Base-by-base conservation (phyloP, 2,329 filamentous ascomycete species). In the Fusarium armeniacum region DNA sequence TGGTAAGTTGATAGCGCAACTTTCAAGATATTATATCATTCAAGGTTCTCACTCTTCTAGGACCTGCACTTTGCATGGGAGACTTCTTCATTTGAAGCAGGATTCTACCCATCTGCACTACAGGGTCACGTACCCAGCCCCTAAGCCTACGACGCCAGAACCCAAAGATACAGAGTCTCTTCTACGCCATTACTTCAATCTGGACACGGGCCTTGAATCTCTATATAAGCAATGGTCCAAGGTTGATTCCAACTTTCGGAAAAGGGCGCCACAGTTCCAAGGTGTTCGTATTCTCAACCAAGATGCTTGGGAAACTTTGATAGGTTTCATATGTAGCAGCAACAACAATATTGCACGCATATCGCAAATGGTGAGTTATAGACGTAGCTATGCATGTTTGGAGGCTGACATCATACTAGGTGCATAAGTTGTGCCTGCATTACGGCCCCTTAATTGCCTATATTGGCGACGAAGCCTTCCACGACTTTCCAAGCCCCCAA, bases 311-410 rank as follows among this genome's bases (percentile, higher is more conserved):
- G 96, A 99, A 80, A 90, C 96, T 1, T 84, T 99, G 24, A 84
- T 99, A 26, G 91, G 92, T 59, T 99, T 99, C 80, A 99, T 99
- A 69, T 99, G 96, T 85, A 98, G 94, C 80, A 97, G 94, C 81
- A 99, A 99, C 81, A 99, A 99, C 82, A 98, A 99, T 78, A 99
- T 99, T 65, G 87, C 90, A 3, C 89, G 96, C 40, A 99, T 99
- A 78, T 95, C 93, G 7, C 93, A 97, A 80, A 99, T 99, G 96
- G 94, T 92, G 75, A 68, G 76, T 45, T 38, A 28, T 18, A 10
- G 22, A 10, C 9, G 15, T 33, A 13, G 15, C 18, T 2, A 6
- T 38, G 16, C 20, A 8, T 30, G 4, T 4, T 24, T 8, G 1
- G 49, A 32, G 43, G 50, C 67, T 69, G 35, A 59, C 13, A 7